phyloP scores from a whole-genome alignment of 805 yeast species.

The Kregervanrija pseudodelftensis region DNA sequence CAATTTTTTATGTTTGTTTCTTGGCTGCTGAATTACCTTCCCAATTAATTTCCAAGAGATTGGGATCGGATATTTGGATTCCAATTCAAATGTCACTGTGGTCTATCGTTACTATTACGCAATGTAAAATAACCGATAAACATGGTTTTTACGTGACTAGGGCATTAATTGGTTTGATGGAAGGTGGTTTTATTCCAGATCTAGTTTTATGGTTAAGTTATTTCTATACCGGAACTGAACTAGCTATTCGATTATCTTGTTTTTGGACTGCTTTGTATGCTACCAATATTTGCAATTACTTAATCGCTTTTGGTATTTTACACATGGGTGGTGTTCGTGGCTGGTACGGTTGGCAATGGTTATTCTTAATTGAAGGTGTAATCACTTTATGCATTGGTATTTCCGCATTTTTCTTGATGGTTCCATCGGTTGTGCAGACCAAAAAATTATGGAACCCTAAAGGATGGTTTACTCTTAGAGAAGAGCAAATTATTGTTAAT shows the following conservation, averaged over 20 bases:
- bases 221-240: slow-evolving; percentile 54
- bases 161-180: slow-evolving; percentile 47
- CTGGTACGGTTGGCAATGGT: slow-evolving; percentile 56
- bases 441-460: slow-evolving; percentile 21
- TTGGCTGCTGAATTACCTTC: slow-evolving; percentile 57
- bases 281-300: slow-evolving; percentile 38
- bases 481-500: slow-evolving; percentile 52
- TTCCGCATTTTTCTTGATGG: slow-evolving; percentile 25
- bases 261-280: slow-evolving; percentile 53
- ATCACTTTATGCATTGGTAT: slow-evolving; percentile 49
- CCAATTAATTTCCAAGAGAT: slow-evolving; percentile 52
- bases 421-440: slow-evolving; percentile 29
- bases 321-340: slow-evolving; percentile 39
- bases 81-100: slow-evolving; percentile 51
- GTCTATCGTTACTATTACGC: slow-evolving; percentile 49
- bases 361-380: slow-evolving; percentile 58
- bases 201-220: slow-evolving; percentile 57
- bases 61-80: slow-evolving; percentile 60
- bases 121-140: slow-evolving; percentile 36
- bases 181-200: slow-evolving; percentile 69
- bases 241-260: slow-evolving; percentile 49
- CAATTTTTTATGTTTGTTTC: slow-evolving; percentile 46
- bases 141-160: slow-evolving; percentile 42
- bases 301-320: slow-evolving; percentile 44
- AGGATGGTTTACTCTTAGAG: slow-evolving; percentile 43